These are phyloP conservation scores for Cryoendolithus antarcticus DNA, from an alignment of 2,329 filamentous ascomycete genomes.

Conservation along the genomic window DNA sequence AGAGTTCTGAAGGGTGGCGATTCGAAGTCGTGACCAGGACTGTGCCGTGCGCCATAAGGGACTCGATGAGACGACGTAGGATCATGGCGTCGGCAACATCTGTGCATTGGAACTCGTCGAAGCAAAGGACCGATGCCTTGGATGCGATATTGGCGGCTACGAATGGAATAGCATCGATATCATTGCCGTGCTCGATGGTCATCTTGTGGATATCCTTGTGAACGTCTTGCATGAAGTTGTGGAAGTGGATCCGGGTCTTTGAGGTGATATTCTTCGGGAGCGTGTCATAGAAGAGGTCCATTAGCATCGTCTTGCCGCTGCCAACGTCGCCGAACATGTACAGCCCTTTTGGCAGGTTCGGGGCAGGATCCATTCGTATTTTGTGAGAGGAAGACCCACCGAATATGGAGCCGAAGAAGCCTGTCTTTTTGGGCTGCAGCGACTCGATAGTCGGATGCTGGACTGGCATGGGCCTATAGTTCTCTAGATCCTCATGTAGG, in stretches of 20 bases:
- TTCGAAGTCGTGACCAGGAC: slow-evolving; percentile 94
- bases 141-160: slow-evolving; percentile 91
- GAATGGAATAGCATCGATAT: slow-evolving; percentile 81
- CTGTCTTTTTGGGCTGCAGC: slow-evolving; percentile 41
- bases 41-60: slow-evolving; percentile 91
- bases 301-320: slow-evolving; percentile 97
- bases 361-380: slow-evolving; percentile 44
- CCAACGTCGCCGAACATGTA: slow-evolving; percentile 97
- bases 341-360: slow-evolving; percentile 70
- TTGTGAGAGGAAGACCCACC: slow-evolving; percentile 30
- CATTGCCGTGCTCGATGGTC: slow-evolving; percentile 78
- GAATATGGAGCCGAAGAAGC: slow-evolving; percentile 50
- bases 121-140: slow-evolving; percentile 75
- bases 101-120: slow-evolving; percentile 98
- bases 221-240: slow-evolving; percentile 99
- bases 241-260: slow-evolving; percentile 93
- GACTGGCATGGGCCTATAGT: slow-evolving; percentile 63
- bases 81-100: slow-evolving; percentile 99
- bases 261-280: slow-evolving; percentile 61
- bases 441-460: slow-evolving; percentile 66
- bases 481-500: slow-evolving; percentile 67
- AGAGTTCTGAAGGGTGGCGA: slow-evolving; percentile 88
- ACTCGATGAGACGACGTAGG: slow-evolving; percentile 69
- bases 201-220: slow-evolving; percentile 82
- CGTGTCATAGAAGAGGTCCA: slow-evolving; percentile 96